Conservation (phyloP, 768 basidiomycete species). For the Wakefieldia striispora region DNA sequence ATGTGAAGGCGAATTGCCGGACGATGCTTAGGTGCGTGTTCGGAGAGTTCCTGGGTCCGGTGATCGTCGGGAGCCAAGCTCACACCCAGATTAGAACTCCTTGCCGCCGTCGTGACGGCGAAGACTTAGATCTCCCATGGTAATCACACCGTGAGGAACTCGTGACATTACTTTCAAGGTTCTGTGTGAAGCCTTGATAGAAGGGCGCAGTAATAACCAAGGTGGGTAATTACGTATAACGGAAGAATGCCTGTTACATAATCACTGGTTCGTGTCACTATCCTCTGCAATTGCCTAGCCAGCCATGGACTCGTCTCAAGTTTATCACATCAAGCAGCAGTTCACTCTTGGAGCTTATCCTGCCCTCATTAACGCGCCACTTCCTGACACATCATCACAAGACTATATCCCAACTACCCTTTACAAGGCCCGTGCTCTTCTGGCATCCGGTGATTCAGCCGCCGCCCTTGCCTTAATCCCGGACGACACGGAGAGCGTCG, state of each 20-base stretch:
- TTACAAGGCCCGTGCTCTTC: slow-evolving; percentile 75
- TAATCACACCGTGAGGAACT: too few relatives aligned
- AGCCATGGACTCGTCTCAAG: slow-evolving; percentile 56
- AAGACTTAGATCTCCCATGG: too few relatives aligned
- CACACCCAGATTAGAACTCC: too few relatives aligned
- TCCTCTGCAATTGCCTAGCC: background rate
- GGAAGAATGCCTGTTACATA: background rate
- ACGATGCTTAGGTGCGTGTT: too few relatives aligned
- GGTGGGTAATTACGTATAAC: too few relatives aligned
- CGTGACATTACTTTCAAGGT: too few relatives aligned
- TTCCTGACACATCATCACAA: slow-evolving; percentile 60
- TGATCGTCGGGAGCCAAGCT: too few relatives aligned
- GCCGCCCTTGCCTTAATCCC: slow-evolving; percentile 58
- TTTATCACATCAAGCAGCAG: slow-evolving; percentile 72
- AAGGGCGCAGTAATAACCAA: too few relatives aligned
- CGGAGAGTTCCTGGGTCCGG: too few relatives aligned
- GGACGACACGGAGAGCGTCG: slow-evolving; percentile 56
- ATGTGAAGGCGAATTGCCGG: too few relatives aligned
- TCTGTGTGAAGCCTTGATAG: too few relatives aligned
- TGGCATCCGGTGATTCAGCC: slow-evolving; percentile 63
- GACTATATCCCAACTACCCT: slow-evolving; percentile 66
- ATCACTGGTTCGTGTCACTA: background rate
- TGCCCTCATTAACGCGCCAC: slow-evolving; percentile 49
- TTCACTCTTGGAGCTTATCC: slow-evolving; percentile 77
- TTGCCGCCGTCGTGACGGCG: too few relatives aligned